Evolutionary conservation across 2,329 filamentous ascomycete genomes (phyloP), one percentile per base, ranked within the genome.

Genomic region (Leptodontidium sp.): DNA sequence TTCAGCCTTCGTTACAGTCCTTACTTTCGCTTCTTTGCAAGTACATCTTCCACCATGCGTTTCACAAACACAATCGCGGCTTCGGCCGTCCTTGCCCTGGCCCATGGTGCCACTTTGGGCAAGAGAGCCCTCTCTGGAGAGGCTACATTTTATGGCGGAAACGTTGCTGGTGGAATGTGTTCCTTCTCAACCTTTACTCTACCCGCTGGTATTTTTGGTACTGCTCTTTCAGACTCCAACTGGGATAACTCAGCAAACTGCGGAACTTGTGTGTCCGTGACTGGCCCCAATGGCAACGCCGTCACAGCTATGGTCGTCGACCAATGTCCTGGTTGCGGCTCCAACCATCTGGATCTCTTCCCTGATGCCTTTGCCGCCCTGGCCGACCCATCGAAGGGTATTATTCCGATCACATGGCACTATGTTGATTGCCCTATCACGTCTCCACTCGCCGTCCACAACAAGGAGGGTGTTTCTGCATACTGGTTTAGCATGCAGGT

Each of bases 291-390:
- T 15, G 88, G 88, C 21, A 86, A 86, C 68, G 82, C 81, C 29
- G 84, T 91, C 77, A 90, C 83, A 40, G 89, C 86, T 49, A 91
- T 92, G 89, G 86, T 88, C 71, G 84, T 86, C 24, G 87, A 89
- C 76, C 77, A 88, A 78, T 89, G 87, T 77, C 86, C 86, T 49
- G 83, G 82, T 70, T 88, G 87, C 73, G 82, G 80, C 17, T 68
- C 77, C 58, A 84, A 86, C 79, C 83, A 87, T 73, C 82, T 88
- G 64, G 86, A 88, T 73, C 83, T 88, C 66, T 88, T 85, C 79
- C 75, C 81, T 5, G 76, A 82, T 47, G 85, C 83, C 65, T 89
- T 88, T 76, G 68, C 79, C 24, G 73, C 81, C 26, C 81, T 88
- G 43, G 83, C 82, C 26, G 76, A 80, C 6, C 76, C 80, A 15